Conservation (phyloP, 2,329 filamentous ascomycete species). For the Thyridium curvatum region DNA sequence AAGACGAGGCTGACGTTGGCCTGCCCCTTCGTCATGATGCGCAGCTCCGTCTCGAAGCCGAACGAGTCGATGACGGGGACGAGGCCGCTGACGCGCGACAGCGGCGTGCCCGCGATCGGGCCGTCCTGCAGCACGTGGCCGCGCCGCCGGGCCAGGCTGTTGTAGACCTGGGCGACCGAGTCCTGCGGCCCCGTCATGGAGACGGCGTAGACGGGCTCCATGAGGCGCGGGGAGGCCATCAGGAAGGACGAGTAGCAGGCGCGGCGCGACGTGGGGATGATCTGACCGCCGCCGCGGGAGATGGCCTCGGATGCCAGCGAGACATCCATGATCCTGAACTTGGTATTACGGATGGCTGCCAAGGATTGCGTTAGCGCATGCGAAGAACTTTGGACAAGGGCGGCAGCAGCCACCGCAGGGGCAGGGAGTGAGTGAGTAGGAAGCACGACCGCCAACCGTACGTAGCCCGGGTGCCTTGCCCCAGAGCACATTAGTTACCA, state of each 20-base stretch:
- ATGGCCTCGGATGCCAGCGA: slow-evolving; percentile 84
- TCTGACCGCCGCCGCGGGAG: slow-evolving; percentile 90
- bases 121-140: slow-evolving; percentile 94
- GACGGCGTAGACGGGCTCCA: slow-evolving; percentile 93
- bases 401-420: slow-evolving; percentile 1
- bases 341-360: slow-evolving; percentile 88
- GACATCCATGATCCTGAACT: slow-evolving; percentile 93
- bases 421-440: slow-evolving; percentile 1
- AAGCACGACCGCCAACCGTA: not conserved
- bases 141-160: slow-evolving; percentile 77
- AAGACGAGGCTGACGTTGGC: slow-evolving; percentile 89
- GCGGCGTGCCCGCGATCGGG: slow-evolving; percentile 85
- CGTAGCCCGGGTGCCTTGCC: too few relatives aligned
- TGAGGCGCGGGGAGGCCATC: slow-evolving; percentile 91
- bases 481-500: not conserved
- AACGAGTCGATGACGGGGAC: slow-evolving; percentile 97
- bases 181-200: slow-evolving; percentile 91
- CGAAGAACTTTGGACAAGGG: slow-evolving; percentile 2
- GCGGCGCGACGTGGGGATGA: slow-evolving; percentile 89
- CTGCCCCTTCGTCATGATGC: slow-evolving; percentile 92
- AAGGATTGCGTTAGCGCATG: slow-evolving; percentile 7
- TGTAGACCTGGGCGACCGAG: slow-evolving; percentile 84
- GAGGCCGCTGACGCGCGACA: slow-evolving; percentile 86
- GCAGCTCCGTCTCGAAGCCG: slow-evolving; percentile 93
- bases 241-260: slow-evolving; percentile 95